These are phyloP conservation scores for Pseudozyma thailandica DNA, from an alignment of 1,284 basidiomycete species.

Conservation along the genomic window DNA sequence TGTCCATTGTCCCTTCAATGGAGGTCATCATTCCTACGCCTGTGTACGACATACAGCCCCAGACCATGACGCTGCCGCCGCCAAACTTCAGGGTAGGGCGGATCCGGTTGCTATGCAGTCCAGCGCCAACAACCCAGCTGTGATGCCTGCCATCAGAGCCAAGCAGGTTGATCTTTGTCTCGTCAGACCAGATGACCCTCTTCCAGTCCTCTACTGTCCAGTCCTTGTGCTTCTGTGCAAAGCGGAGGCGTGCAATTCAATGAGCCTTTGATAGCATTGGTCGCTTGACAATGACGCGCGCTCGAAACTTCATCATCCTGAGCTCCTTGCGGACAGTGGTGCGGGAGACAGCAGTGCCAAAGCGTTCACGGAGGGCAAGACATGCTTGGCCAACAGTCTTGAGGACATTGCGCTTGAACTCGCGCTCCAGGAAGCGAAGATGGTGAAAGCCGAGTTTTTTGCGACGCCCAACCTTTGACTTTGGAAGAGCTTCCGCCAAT, in stretches of 20 bases:
- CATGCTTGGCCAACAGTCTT: not conserved
- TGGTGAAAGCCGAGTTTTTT: constrained; percentile 1
- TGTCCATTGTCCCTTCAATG: constrained; percentile 66
- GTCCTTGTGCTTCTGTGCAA: constrained; percentile 14
- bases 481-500: not conserved
- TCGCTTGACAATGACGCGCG: not conserved
- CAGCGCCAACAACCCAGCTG: constrained; percentile 10
- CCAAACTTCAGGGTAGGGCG: constrained; percentile 18
- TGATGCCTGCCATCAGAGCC: constrained; percentile 5
- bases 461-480: not conserved
- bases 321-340: not conserved
- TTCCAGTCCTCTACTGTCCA: constrained; percentile 28
- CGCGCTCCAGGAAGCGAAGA: not conserved
- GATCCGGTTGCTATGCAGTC: constrained; percentile 1
- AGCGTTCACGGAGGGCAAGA: not conserved
- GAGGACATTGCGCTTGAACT: constrained; percentile 1
- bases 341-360: not conserved
- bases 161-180: constrained; percentile 18
- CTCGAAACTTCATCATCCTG: not conserved
- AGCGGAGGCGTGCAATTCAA: constrained; percentile 1
- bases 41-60: constrained; percentile 24
- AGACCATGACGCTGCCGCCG: constrained; percentile 25
- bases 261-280: constrained; percentile 7
- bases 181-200: constrained; percentile 20
- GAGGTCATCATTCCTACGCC: constrained; percentile 7